phyloP scores from a whole-genome alignment of 768 basidiomycete genomes.

The Phallus indusiatus region DNA sequence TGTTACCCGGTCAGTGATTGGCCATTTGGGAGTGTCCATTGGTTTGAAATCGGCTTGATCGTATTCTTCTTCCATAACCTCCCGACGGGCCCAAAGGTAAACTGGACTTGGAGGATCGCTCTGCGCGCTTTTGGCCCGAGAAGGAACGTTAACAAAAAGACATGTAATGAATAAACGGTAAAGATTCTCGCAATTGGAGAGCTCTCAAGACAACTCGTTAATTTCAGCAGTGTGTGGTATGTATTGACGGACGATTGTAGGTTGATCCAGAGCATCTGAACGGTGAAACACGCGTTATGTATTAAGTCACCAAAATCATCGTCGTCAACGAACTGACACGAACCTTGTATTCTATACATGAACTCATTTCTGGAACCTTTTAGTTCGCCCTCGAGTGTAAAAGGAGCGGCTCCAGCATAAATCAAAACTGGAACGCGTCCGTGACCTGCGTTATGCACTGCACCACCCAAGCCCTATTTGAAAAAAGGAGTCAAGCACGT shows the following conservation, averaged over 20 bases:
- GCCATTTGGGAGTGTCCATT: constrained; percentile 34
- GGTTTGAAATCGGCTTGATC: constrained; percentile 26
- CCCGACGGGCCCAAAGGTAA: constrained; percentile 66
- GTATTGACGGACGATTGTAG: constrained; percentile 63
- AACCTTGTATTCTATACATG: constrained; percentile 70
- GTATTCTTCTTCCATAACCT: constrained; percentile 58
- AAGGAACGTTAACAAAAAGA: too few relatives aligned
- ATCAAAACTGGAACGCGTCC: constrained; percentile 55
- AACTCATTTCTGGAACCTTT: constrained; percentile 62
- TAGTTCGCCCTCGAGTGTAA: constrained; percentile 44
- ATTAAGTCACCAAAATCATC: too few relatives aligned
- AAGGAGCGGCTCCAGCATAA: constrained; percentile 63
- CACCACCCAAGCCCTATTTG: constrained; percentile 52
- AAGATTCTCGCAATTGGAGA: constrained; percentile 56
- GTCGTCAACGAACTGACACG: not conserved
- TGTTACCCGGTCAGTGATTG: constrained; percentile 38
- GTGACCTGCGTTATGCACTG: constrained; percentile 62
- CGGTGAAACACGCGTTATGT: too few relatives aligned
- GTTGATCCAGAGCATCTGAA: constrained; percentile 58
- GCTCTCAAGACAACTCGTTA: constrained; percentile 45
- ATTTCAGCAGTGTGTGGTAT: constrained; percentile 62
- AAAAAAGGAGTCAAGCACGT: not conserved
- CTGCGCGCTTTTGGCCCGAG: too few relatives aligned
- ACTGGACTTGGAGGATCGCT: constrained; percentile 66
- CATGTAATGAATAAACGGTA: too few relatives aligned